Base-by-base conservation (phyloP, 768 basidiomycete genomes). In the Mycena haematopus region DNA sequence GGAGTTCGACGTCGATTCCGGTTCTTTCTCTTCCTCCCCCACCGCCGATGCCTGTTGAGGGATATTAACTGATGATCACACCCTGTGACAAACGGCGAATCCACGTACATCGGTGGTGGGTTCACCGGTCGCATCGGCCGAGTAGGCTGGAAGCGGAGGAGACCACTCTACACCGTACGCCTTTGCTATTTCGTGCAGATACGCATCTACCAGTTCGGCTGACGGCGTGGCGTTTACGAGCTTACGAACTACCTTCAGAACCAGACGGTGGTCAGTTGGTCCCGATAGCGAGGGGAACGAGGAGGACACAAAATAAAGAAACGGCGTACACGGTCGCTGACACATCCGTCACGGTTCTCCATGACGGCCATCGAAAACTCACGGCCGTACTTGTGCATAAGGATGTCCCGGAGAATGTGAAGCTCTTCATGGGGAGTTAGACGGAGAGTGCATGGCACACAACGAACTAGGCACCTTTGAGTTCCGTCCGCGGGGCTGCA, bases 301-400 rank as follows among this genome's bases (percentile, higher is more conserved):
- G 45, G 52, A 46, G 44, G 27, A 52, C 36, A 33, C 27, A 44
- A n/a, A 27, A 31, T 44, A 14, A 63, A 52, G 33, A 35, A 62
- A 45, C 36, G 40, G 70, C 88, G 76, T 76, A 94, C 93, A 63
- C 97, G 87, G 52, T 90, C 87, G 66, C 86, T 92, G 46, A 99
- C 96, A 75, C 89, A 87, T 17, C 80, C 79, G 67, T 91, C 87
- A 46, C 81, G 84, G 74, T 96, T 95, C 74, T 95, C 92, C 83
- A 95, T 92, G 2, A 92, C 88, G n/a, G 85, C 84, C 19, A 88
- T 67, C 17, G 95, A 86, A 73, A 93, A 99, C 50, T 95, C 93
- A 22, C 96, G 87, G 19, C 96, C 95, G 72, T 89, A 97, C 77
- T 97, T 97, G 74, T 95, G 92, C 91, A 96, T 92, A 60, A 99